Evolutionary conservation across 2,329 filamentous ascomycete genomes (phyloP).

Genomic region (Ophiostoma populinum): DNA sequence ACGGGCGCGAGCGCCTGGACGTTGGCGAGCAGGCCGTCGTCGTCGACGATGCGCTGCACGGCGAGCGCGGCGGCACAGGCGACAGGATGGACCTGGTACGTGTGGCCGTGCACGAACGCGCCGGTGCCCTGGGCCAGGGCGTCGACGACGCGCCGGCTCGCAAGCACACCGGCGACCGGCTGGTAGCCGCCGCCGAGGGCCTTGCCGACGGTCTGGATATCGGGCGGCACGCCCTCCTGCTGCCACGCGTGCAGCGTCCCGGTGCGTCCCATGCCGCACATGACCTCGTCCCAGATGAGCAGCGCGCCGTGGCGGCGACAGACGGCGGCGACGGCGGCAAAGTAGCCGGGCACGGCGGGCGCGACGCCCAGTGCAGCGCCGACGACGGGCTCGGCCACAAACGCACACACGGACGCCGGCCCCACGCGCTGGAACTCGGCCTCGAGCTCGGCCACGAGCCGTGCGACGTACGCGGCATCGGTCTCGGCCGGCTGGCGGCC

Average conservation of each 20-base stretch:
- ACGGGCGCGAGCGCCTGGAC: constrained; percentile 18
- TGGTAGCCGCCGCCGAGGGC: constrained; percentile 43
- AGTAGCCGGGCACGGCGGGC: constrained; percentile 31
- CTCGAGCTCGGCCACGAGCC: constrained; percentile 48
- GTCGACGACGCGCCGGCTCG: constrained; percentile 30
- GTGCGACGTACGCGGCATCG: constrained; percentile 38
- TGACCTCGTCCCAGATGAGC: constrained; percentile 43
- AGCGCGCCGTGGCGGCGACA: constrained; percentile 38
- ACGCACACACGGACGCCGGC: constrained; percentile 49
- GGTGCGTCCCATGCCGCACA: constrained; percentile 49
- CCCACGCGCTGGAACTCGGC: constrained; percentile 46
- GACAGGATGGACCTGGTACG: constrained; percentile 28
- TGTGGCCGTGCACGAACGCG: constrained; percentile 41
- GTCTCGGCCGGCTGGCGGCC: constrained; percentile 28
- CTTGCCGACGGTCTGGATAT: constrained; percentile 47
- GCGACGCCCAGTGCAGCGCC: constrained; percentile 42
- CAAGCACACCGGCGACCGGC: constrained; percentile 41
- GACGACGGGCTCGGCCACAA: constrained; percentile 57
- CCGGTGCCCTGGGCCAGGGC: constrained; percentile 24
- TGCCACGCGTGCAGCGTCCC: constrained; percentile 48
- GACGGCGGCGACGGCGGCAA: constrained; percentile 27
- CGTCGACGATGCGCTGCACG: constrained; percentile 22
- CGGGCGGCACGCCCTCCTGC: constrained; percentile 37
- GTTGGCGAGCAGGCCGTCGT: constrained; percentile 20
- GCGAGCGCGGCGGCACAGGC: constrained; percentile 23